Base-by-base conservation (phyloP, 192 early-diverging fungal genomes). In the Glomus cerebriforme region DNA sequence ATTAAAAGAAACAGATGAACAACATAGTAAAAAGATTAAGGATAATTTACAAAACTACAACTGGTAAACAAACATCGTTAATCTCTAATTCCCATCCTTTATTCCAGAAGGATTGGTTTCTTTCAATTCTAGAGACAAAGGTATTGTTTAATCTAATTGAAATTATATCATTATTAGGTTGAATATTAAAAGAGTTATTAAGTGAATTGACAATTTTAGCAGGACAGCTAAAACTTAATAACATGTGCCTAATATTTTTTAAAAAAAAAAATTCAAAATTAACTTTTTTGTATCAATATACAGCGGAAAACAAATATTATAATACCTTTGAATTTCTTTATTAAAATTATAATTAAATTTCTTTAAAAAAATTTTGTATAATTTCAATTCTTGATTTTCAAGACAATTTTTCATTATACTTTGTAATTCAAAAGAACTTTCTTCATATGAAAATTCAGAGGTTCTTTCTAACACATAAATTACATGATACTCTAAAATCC, bases 151-250 rank as follows among this genome's bases (percentile, higher is more conserved):
- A 67, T 34, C 19, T 15, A 2, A 1, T 12, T 17, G 49, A 54
- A 54, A 54, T 54, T 4, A 37, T 67, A 34, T 34, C 27, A 17
- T 67, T 15, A 5, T 67, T 34, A 35, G 17, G 2, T 19, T 34
- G 39, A 43, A 7, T n/a, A n/a, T n/a, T n/a, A n/a, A n/a, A n/a
- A n/a, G n/a, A 2, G 7, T 66, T 8, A 15, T 19, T 27, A 17
- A 29, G 7, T 19, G 19, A 7, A 22, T 15, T 29, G 1, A 8
- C 0, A 3, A 67, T 34, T 32, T 35, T 29, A 67, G 3, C 8
- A 9, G 32, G 65, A 37, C 13, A 31, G 37, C 65, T 67, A 67
- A 67, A 67, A 34, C 32, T 67, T 67, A 67, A 67, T 67, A 67
- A 67, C 31, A 67, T 35, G 7, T 67, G 65, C 19, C 65, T 67